A percentile compares a stretch with the other conserved stretches of the same genome.
Evolutionary conservation across 768 basidiomycete species (phyloP).

Genomic region (Chalciporus pseudorubinellus): DNA sequence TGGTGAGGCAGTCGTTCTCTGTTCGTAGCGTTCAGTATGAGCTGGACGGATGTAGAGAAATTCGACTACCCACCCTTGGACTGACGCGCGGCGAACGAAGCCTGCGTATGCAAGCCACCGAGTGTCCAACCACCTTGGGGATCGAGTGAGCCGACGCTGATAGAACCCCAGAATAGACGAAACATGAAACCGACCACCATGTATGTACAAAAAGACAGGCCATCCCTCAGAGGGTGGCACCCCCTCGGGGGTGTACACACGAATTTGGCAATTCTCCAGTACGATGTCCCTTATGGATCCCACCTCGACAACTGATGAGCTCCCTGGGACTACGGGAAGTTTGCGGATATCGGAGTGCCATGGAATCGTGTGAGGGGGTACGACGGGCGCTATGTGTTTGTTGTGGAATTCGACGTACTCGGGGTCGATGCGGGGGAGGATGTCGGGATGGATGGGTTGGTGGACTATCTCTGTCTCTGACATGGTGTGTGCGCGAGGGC

Average conservation of each 20-base stretch:
- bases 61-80: constrained; percentile 16
- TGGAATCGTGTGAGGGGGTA: constrained; percentile 53
- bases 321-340: constrained; percentile 50
- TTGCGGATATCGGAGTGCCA: constrained; percentile 59
- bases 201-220: constrained; percentile 71
- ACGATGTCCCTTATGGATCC: constrained; percentile 50
- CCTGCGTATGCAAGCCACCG: constrained; percentile 57
- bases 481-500: constrained; percentile 5
- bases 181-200: constrained; percentile 50
- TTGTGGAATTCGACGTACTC: constrained; percentile 65
- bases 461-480: constrained; percentile 13
- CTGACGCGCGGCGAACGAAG: constrained; percentile 46
- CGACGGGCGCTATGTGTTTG: constrained; percentile 39
- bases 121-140: constrained; percentile 69
- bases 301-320: constrained; percentile 54
- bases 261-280: constrained; percentile 48
- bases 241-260: constrained; percentile 64
- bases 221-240: constrained; percentile 50
- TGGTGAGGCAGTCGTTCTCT: constrained; percentile 62
- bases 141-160: neutral
- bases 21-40: neutral
- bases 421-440: constrained; percentile 55
- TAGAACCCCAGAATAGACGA: neutral
- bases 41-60: neutral
- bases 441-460: constrained; percentile 60